These are phyloP conservation scores for Cyclaneusma minus DNA, from an alignment of 2,329 filamentous ascomycete genomes.

Conservation along the genomic window DNA sequence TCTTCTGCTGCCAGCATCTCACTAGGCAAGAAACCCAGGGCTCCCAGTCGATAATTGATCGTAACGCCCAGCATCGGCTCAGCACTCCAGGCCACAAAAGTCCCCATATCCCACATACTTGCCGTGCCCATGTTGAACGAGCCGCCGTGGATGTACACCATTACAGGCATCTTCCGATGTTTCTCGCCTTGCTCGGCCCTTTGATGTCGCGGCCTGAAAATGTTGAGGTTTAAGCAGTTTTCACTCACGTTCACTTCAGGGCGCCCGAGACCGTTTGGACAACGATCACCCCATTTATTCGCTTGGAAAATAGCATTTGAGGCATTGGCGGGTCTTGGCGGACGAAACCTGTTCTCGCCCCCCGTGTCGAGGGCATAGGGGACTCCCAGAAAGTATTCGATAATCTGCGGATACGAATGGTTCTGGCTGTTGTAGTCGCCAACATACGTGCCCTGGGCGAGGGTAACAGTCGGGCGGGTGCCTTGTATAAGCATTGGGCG, in stretches of 20 bases:
- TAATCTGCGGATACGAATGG: not conserved
- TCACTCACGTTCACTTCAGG: conserved; percentile 20
- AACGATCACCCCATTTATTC: conserved; percentile 20
- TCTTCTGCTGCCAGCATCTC: conserved; percentile 33
- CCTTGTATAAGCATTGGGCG: too few species aligned
- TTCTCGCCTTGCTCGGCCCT: conserved; percentile 15
- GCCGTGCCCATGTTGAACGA: conserved; percentile 40
- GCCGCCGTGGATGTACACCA: conserved; percentile 49
- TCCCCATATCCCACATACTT: conserved; percentile 38
- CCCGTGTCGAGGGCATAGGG: conserved; percentile 31
- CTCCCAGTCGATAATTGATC: conserved; percentile 46
- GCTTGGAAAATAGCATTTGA: conserved; percentile 14
- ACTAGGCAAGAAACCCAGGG: conserved; percentile 52
- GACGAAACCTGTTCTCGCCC: conserved; percentile 29
- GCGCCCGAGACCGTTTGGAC: conserved; percentile 17
- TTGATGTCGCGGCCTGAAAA: conserved; percentile 22
- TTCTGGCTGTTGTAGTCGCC: too few species aligned
- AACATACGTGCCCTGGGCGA: conserved; percentile 1
- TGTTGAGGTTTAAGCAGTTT: conserved; percentile 36
- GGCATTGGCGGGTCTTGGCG: conserved; percentile 5
- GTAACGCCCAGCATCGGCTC: conserved; percentile 36
- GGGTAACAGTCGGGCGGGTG: not conserved
- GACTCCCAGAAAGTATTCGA: conserved; percentile 29
- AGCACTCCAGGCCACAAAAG: conserved; percentile 38
- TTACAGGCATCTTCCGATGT: conserved; percentile 27